Evolutionary conservation across 192 early-diverging fungal genomes (phyloP), one percentile per base, ranked within the genome.

Genomic region (Coemansia sp.): DNA sequence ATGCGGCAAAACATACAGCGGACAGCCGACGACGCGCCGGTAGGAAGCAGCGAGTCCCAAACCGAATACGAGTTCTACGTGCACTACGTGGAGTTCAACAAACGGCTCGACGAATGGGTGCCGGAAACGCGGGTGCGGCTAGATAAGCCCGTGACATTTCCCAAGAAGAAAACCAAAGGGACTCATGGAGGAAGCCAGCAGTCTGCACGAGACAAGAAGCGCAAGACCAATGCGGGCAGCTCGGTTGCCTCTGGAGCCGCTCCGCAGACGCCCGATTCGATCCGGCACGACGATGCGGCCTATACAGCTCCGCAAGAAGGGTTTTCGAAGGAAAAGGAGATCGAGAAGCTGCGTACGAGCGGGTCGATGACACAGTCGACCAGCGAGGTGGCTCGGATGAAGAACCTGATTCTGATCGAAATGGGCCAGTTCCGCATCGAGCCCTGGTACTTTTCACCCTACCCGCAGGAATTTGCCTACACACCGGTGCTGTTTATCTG

Each of bases 401-500:
- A 97, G 77, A 97, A 97, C 67, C 82, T 99, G 76, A 89, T 93
- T 57, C 61, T 82, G 45, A 93, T 99, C 41, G 83, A 93, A 59
- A 92, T 99, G 72, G 97, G 97, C 32, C 81, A 88, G 67, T 84
- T 87, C 66, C 86, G 91, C 62, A 88, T 97, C 23, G 93, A 96
- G 67, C 84, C 94, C 0, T 99, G 97, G 97, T 99, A 99, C 72
- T 97, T 97, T 82, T 95, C 94, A 30, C 94, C 97, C 0, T 99
- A 97, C 50, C 95, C 97, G 5, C 77, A 81, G 31, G 93, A 97
- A 56, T 94, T 86, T 62, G 84, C 88, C 6, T 80, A 91, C 36
- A 78, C 81, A 6, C 84, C 85, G n/a, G 74, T 71, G 5, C 71
- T 99, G 5, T 95, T 94, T 58, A 87, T 99, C 32, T 99, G 97